Evolutionary conservation across 1,139 yeast genomes (phyloP).

Genomic region (Yamadazyma siamensis): DNA sequence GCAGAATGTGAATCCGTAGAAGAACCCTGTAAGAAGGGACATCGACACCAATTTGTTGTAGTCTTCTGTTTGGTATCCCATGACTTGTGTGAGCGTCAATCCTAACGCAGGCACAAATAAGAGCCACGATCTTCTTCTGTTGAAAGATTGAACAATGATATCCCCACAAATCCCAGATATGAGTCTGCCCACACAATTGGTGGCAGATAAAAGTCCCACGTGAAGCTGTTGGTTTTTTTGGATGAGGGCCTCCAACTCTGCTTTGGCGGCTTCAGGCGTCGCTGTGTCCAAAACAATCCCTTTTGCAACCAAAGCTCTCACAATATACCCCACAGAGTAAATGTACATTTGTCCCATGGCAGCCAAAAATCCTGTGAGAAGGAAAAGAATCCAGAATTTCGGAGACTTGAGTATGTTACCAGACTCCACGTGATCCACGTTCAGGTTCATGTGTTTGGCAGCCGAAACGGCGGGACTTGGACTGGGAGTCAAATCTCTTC

Average conservation of each 20-base stretch:
- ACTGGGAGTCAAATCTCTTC: constrained; percentile 4
- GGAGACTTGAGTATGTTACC: constrained; percentile 24
- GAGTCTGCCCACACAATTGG: constrained; percentile 54
- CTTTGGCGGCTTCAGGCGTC: constrained; percentile 12
- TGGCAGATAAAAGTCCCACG: constrained; percentile 52
- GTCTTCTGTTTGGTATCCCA: constrained; percentile 29
- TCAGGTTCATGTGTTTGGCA: constrained; percentile 1
- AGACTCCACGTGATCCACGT: constrained; percentile 15
- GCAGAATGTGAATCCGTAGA: constrained; percentile 58
- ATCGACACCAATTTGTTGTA: constrained; percentile 31
- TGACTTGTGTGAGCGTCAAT: constrained; percentile 36
- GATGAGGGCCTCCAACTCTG: constrained; percentile 25
- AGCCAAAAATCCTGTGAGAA: constrained; percentile 48
- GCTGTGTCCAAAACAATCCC: constrained; percentile 18
- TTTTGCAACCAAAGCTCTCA: constrained; percentile 41
- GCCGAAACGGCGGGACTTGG: constrained; percentile 8
- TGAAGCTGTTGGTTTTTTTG: constrained; percentile 54
- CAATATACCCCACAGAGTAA: constrained; percentile 60
- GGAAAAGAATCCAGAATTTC: constrained; percentile 49
- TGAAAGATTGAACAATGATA: constrained; percentile 39
- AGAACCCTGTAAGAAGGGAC: constrained; percentile 49
- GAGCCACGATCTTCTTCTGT: constrained; percentile 43
- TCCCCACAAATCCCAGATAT: constrained; percentile 54
- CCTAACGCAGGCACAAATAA: constrained; percentile 46
- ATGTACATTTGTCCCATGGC: constrained; percentile 63